Base-by-base conservation (phyloP, 2,329 filamentous ascomycete genomes). In the Allantophomopsis cytisporea region DNA sequence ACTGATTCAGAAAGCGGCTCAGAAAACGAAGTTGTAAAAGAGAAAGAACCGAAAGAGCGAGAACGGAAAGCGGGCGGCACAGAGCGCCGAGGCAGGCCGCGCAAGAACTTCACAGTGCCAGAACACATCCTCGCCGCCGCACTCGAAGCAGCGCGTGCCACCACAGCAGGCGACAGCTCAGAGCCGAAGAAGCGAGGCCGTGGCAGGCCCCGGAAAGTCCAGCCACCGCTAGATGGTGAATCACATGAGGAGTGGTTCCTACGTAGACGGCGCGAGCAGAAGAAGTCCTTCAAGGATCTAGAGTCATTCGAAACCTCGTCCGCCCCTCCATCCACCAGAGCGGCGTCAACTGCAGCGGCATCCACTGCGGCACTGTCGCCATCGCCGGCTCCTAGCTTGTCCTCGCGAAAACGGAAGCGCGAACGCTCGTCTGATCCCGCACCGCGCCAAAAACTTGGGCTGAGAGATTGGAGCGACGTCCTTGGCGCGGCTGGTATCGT, bases 401-500 rank as follows among this genome's bases (percentile, higher is more conserved):
- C 23, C 10, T 8, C 23, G 23, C 23, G 23, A 8, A 28, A 28
- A 28, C 23, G 23, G 8, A 28, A 28, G 10, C 23, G 23, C 3
- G 23, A 28, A 10, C 7, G 23, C 7, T 28, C 23, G 4, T 8
- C 23, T 8, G 23, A 28, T 3, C 10, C 23, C 23, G 11, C 23
- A 10, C 23, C 23, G 23, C 5, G 10, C 5, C 23, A 28, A 8
- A 28, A 28, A 28, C 35, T 54, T 20, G 43, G 43, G 2, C 41
- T 51, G 14, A 45, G 83, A 16, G 83, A 93, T 60, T 96, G 89
- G 89, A 82, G 77, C 47, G 84, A 94, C 47, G 72, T 95, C 2
- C 61, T 95, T 20, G 83, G 83, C 1, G 68, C 86, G 1, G 89
- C 89, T 2, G 71, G 83, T 0, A 61, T 93, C 37, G 73, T 73